A percentile compares a stretch with the other conserved stretches of the same genome.
Evolutionary conservation across 1,284 basidiomycete species (phyloP).

Genomic region (Ustilago xerochloae): DNA sequence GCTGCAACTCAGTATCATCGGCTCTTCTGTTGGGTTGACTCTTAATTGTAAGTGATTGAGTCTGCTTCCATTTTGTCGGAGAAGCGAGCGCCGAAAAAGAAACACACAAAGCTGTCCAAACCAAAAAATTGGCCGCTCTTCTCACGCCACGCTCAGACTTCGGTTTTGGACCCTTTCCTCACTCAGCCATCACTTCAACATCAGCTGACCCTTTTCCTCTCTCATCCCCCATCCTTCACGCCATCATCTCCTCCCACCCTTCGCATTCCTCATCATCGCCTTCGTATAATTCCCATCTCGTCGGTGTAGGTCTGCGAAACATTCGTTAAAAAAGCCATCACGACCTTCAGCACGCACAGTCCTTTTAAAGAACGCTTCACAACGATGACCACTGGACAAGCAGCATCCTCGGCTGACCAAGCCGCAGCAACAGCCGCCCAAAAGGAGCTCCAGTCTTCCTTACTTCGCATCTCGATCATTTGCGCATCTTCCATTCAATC

Average conservation of each 20-base stretch:
- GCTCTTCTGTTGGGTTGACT: too few relatives aligned
- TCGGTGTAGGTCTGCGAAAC: not conserved
- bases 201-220: not conserved
- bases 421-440: too few relatives aligned
- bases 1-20: too few relatives aligned
- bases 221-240: not conserved
- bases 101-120: not conserved
- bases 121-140: constrained; percentile 1
- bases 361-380: not conserved
- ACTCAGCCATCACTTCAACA: not conserved
- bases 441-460: constrained; percentile 53
- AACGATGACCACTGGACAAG: constrained; percentile 2
- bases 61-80: not conserved
- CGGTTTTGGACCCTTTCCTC: not conserved
- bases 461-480: constrained; percentile 60
- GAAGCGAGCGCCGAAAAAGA: constrained; percentile 2
- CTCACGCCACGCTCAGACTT: not conserved
- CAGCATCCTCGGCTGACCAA: constrained; percentile 5
- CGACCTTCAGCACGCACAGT: not conserved
- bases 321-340: not conserved
- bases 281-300: not conserved
- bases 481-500: constrained; percentile 60
- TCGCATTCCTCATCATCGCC: not conserved
- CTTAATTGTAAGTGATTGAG: not conserved
- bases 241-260: not conserved